Conservation (phyloP, 139 green algal genomes). For the Chlamydomonas sp. region DNA sequence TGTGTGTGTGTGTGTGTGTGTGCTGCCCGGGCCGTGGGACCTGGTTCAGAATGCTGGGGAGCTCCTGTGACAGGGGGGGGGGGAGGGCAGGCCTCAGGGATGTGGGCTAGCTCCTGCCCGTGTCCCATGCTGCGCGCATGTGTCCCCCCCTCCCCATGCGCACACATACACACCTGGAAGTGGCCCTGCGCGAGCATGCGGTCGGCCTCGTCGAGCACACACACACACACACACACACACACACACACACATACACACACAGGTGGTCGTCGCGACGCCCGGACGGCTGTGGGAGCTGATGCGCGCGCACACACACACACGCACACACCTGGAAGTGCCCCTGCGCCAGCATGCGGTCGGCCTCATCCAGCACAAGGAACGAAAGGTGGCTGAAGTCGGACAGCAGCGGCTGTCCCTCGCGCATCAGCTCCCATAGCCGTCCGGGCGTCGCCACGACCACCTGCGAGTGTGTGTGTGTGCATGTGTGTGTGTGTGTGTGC, state of each 20-base stretch:
- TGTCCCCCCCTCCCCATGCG: no score
- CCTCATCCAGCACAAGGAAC: constrained; percentile 93
- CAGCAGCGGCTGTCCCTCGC: constrained; percentile 46
- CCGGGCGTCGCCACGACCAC: constrained; percentile 92
- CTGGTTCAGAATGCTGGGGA: constrained; percentile 71
- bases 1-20: constrained; percentile 13
- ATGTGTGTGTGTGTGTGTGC: no score
- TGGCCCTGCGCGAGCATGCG: constrained; percentile 79
- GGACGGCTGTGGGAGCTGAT: constrained; percentile 95
- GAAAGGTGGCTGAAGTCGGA: constrained; percentile 51
- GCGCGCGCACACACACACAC: no score
- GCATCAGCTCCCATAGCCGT: constrained; percentile 92
- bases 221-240: no score
- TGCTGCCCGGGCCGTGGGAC: constrained; percentile 36
- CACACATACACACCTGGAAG: constrained; percentile 29
- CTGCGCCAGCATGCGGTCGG: constrained; percentile 89
- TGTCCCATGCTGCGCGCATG: no score
- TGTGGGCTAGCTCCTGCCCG: no score
- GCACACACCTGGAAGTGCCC: constrained; percentile 40
- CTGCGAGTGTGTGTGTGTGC: no score
- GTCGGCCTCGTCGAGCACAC: constrained; percentile 93
- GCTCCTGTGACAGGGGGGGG: no score
- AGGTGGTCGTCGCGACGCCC: constrained; percentile 87
- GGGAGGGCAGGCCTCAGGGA: no score
- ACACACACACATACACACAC: no score